Conservation (phyloP, 1,139 yeast species). For the Hyphopichia buzzinii region DNA sequence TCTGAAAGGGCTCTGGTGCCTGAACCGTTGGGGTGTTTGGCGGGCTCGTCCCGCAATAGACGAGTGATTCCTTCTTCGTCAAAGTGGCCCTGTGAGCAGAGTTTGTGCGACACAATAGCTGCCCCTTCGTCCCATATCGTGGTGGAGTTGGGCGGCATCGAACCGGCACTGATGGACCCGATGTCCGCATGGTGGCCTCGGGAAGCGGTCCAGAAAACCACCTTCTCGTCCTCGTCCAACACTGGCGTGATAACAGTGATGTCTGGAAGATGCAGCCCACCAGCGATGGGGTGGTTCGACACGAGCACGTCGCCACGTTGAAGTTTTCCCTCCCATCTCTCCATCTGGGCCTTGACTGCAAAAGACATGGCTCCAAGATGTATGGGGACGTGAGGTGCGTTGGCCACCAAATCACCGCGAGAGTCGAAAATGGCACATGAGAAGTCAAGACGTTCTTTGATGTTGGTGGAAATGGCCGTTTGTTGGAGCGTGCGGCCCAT, state of each 20-base stretch:
- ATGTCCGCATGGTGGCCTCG: constrained; percentile 51
- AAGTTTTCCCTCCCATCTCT: constrained; percentile 59
- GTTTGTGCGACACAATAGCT: constrained; percentile 38
- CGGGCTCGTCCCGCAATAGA: constrained; percentile 40
- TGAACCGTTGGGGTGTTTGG: constrained; percentile 45
- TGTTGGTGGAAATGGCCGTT: constrained; percentile 82
- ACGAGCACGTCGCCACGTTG: constrained; percentile 73
- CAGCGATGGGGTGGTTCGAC: constrained; percentile 76
- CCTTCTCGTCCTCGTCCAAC: constrained; percentile 26
- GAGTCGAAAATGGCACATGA: constrained; percentile 81
- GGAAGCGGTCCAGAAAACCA: constrained; percentile 46
- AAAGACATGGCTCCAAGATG: constrained; percentile 87
- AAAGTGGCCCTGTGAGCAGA: constrained; percentile 35
- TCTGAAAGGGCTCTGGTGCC: constrained; percentile 43
- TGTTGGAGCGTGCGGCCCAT: constrained; percentile 82
- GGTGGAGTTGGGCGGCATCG: constrained; percentile 48
- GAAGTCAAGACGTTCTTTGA: constrained; percentile 79
- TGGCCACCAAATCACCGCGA: constrained; percentile 76
- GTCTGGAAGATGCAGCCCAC: constrained; percentile 84
- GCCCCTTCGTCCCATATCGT: constrained; percentile 47
- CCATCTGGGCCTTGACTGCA: constrained; percentile 69
- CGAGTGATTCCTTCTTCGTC: constrained; percentile 41
- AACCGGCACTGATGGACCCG: constrained; percentile 46
- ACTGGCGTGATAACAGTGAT: constrained; percentile 76
- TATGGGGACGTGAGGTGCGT: constrained; percentile 87